Evolutionary conservation across 164 flowering plant genomes (phyloP).

Genomic region (Tetrastigma voinierianum): DNA sequence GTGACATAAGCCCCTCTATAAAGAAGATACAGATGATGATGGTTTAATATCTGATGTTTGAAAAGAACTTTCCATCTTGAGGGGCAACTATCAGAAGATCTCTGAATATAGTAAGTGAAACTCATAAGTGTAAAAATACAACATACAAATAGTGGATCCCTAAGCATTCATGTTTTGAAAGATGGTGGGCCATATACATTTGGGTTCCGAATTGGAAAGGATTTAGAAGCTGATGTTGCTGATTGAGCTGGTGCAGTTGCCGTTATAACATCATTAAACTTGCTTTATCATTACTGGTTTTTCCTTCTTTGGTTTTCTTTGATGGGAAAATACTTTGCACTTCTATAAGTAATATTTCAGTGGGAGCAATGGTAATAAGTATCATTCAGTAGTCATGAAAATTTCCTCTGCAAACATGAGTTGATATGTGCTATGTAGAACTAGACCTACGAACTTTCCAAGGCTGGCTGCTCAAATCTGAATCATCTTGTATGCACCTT

Average conservation of each 20-base stretch:
- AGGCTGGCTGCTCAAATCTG: no score
- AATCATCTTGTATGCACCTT: no score
- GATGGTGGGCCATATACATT: constrained; percentile 56
- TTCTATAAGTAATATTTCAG: no score
- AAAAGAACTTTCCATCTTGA: no score
- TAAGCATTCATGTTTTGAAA: constrained; percentile 55
- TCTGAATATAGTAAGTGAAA: constrained; percentile 19
- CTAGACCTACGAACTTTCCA: no score
- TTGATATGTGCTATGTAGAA: no score
- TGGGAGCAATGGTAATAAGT: no score
- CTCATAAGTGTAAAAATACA: constrained; percentile 19
- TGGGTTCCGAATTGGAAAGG: constrained; percentile 74
- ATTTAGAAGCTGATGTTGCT: constrained; percentile 79
- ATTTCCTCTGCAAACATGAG: no score
- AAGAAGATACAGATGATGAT: constrained; percentile 53
- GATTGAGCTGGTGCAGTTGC: constrained; percentile 68
- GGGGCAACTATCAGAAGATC: constrained; percentile 18
- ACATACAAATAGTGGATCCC: constrained; percentile 30
- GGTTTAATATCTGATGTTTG: constrained; percentile 68
- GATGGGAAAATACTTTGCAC: no score
- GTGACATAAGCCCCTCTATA: constrained; percentile 43
- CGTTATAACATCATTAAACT: background rate
- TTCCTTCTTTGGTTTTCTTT: no score
- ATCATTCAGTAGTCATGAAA: no score
- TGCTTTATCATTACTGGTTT: no score